A percentile compares a stretch with the other conserved stretches of the same genome.
These are phyloP conservation scores for Trichoderma asperellum DNA, from an alignment of 2,329 filamentous ascomycete genomes.

Conservation along the genomic window DNA sequence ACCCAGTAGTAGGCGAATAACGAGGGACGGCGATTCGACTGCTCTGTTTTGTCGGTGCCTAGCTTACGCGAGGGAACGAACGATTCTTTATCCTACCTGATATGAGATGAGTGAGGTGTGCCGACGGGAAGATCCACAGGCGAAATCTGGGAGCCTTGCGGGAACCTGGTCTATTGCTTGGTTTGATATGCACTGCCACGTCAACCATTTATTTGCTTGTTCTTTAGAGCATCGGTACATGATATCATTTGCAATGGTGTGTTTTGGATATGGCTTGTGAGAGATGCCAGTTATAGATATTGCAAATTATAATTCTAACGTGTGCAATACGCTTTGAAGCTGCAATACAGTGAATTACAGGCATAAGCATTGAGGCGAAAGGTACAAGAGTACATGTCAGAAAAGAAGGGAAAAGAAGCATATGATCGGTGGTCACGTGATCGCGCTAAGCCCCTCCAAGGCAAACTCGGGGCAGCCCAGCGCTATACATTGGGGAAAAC, in stretches of 20 bases:
- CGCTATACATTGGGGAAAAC: background rate
- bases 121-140: background rate
- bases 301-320: too few relatives aligned
- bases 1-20: background rate
- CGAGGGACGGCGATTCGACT: background rate
- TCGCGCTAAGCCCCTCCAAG: background rate
- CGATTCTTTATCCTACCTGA: background rate
- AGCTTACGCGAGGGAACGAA: conserved; percentile 3
- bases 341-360: background rate
- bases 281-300: background rate
- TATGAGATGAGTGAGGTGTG: background rate
- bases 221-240: background rate
- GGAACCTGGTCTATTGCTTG: background rate
- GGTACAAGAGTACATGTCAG: background rate
- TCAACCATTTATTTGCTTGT: background rate
- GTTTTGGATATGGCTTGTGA: background rate
- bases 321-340: background rate
- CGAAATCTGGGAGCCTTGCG: conserved; percentile 19
- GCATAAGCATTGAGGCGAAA: background rate
- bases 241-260: background rate
- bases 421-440: background rate
- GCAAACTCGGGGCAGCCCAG: background rate
- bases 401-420: background rate
- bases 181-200: conserved; percentile 5
- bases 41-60: conserved; percentile 6